phyloP scores from a whole-genome alignment of 2,329 filamentous ascomycete species.

The Ilyonectria robusta region DNA sequence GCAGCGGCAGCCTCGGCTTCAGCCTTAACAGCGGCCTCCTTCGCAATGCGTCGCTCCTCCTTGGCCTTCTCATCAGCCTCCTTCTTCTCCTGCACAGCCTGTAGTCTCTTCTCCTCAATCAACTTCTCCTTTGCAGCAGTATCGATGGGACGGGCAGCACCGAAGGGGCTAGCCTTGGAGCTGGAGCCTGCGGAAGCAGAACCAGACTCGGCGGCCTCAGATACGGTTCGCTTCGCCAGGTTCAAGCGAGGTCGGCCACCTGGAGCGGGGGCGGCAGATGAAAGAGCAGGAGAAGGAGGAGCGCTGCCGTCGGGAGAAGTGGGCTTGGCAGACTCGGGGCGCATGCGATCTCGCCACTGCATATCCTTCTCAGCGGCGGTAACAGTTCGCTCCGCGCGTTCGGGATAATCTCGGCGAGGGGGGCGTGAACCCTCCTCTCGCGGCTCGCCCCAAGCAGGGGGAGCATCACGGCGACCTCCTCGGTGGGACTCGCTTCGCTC shows the following conservation, averaged over 20 bases:
- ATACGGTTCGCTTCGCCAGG: constrained; percentile 90
- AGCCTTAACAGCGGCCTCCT: constrained; percentile 68
- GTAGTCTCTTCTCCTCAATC: constrained; percentile 88
- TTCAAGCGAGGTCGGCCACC: constrained; percentile 85
- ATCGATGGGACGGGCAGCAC: constrained; percentile 93
- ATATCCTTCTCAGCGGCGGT: constrained; percentile 94
- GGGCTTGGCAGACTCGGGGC: constrained; percentile 79
- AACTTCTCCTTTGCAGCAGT: constrained; percentile 90
- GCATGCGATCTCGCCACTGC: constrained; percentile 94
- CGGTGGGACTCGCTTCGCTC: constrained; percentile 71
- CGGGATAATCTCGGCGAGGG: constrained; percentile 81
- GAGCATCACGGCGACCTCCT: constrained; percentile 76
- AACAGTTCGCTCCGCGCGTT: constrained; percentile 78
- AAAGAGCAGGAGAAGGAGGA: constrained; percentile 80
- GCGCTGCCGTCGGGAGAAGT: constrained; percentile 80
- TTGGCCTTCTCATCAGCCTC: constrained; percentile 90
- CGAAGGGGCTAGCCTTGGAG: constrained; percentile 92
- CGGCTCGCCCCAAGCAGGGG: constrained; percentile 84
- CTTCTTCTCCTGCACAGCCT: constrained; percentile 83
- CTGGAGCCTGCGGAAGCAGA: constrained; percentile 70
- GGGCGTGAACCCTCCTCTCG: constrained; percentile 84
- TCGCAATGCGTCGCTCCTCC: constrained; percentile 76
- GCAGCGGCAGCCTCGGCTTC: constrained; percentile 56
- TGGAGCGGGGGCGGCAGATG: constrained; percentile 62
- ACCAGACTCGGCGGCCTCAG: constrained; percentile 72